These are phyloP conservation scores for Sporisorium exsertum DNA, from an alignment of 1,284 basidiomycete species.

Conservation along the genomic window DNA sequence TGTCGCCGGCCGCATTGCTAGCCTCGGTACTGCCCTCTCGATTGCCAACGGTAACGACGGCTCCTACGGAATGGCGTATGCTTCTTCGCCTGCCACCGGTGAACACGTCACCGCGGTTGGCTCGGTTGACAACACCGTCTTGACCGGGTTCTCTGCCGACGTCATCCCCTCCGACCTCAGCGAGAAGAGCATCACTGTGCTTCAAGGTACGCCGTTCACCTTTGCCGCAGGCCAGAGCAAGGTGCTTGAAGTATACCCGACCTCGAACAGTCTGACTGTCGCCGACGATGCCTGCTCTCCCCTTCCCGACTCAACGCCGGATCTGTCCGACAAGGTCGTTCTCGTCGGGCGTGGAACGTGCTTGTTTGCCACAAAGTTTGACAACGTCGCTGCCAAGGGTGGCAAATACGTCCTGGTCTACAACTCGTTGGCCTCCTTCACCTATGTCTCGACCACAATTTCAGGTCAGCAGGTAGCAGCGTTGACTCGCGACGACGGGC, in stretches of 20 bases:
- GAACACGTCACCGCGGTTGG: constrained; percentile 64
- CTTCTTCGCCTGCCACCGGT: constrained; percentile 70
- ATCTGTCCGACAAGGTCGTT: constrained; percentile 55
- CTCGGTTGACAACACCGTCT: constrained; percentile 65
- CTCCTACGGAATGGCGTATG: constrained; percentile 69
- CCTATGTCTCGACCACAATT: constrained; percentile 44
- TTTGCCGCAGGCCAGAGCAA: constrained; percentile 37
- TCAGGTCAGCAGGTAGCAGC: constrained; percentile 49
- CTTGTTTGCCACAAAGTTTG: constrained; percentile 56
- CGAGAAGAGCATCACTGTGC: constrained; percentile 39
- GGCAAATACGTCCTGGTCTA: constrained; percentile 64
- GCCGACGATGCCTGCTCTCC: constrained; percentile 52
- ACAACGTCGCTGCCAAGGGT: constrained; percentile 65
- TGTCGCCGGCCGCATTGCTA: constrained; percentile 41
- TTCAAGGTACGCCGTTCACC: constrained; percentile 49
- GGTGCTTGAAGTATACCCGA: constrained; percentile 50
- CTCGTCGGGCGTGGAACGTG: constrained; percentile 60
- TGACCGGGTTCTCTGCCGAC: constrained; percentile 50
- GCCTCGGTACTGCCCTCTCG: constrained; percentile 50
- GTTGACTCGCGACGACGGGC: constrained; percentile 51
- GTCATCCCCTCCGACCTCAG: constrained; percentile 35
- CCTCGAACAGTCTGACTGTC: constrained; percentile 44
- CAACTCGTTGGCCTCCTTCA: constrained; percentile 64
- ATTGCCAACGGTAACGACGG: constrained; percentile 70
- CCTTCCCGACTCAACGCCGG: constrained; percentile 52